These are phyloP conservation scores for Sclerotinia subarctica DNA, from an alignment of 2,329 filamentous ascomycete genomes.

Conservation along the genomic window DNA sequence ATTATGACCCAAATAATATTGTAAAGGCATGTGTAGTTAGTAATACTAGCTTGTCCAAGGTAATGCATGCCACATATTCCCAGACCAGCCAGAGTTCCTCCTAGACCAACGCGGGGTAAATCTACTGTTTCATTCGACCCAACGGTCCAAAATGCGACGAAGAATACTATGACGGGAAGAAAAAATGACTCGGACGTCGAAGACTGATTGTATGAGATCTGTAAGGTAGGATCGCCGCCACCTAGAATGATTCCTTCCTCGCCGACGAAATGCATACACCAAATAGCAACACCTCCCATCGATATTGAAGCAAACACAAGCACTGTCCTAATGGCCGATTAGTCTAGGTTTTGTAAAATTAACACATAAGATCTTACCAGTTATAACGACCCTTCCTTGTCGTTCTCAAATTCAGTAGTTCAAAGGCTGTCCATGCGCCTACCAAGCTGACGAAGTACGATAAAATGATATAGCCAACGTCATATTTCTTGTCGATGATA, in stretches of 20 bases:
- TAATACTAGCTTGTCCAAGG: slow-evolving; percentile 77
- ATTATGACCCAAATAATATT: slow-evolving; percentile 56
- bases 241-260: slow-evolving; percentile 74
- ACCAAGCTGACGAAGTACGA: slow-evolving; percentile 69
- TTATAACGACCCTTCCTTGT: slow-evolving; percentile 66
- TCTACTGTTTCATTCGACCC: slow-evolving; percentile 57
- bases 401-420: slow-evolving; percentile 74
- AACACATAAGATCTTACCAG: slow-evolving; percentile 49
- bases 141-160: slow-evolving; percentile 67
- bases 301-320: slow-evolving; percentile 62
- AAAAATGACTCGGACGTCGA: slow-evolving; percentile 78
- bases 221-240: slow-evolving; percentile 57
- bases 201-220: slow-evolving; percentile 69
- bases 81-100: slow-evolving; percentile 67
- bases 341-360: not conserved
- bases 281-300: slow-evolving; percentile 73
- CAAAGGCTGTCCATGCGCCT: slow-evolving; percentile 75
- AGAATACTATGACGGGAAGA: slow-evolving; percentile 71
- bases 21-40: slow-evolving; percentile 70
- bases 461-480: slow-evolving; percentile 62
- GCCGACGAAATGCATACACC: slow-evolving; percentile 80
- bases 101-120: slow-evolving; percentile 56
- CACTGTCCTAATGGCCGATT: slow-evolving; percentile 49
- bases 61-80: slow-evolving; percentile 87
- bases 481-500: slow-evolving; percentile 26